These are phyloP conservation scores for Eutypa lata DNA, from an alignment of 2,329 filamentous ascomycete species.

Conservation along the genomic window DNA sequence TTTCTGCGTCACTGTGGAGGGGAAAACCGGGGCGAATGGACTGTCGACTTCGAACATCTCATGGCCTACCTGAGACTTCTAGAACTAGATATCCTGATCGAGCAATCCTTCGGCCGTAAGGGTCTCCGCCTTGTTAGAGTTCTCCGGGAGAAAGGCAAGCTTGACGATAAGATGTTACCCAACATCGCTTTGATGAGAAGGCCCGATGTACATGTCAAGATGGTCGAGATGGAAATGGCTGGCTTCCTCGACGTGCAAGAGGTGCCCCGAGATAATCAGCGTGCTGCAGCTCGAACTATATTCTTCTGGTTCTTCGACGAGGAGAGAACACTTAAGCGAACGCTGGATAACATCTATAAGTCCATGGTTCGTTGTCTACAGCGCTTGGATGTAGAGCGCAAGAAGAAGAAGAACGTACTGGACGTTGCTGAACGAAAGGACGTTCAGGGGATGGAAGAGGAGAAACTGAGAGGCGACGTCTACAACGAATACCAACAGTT, in stretches of 20 bases:
- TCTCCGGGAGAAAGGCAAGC: conserved; percentile 79
- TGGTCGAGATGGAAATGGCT: conserved; percentile 80
- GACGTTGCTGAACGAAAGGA: conserved; percentile 82
- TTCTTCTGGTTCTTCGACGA: conserved; percentile 92
- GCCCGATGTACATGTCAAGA: conserved; percentile 77
- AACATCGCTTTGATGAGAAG: conserved; percentile 80
- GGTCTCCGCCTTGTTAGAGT: conserved; percentile 84
- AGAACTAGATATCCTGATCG: conserved; percentile 80
- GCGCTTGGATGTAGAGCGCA: conserved; percentile 72
- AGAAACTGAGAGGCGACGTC: conserved; percentile 73
- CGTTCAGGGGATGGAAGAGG: conserved; percentile 78
- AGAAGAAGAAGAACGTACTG: conserved; percentile 68
- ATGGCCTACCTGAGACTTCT: conserved; percentile 67
- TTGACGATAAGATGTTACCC: conserved; percentile 90
- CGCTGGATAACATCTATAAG: conserved; percentile 84
- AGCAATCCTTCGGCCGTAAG: conserved; percentile 70
- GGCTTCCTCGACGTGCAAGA: conserved; percentile 92
- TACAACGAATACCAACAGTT: conserved; percentile 59
- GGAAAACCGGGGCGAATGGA: conserved; percentile 70
- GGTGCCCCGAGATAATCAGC: conserved; percentile 81
- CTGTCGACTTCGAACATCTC: conserved; percentile 75
- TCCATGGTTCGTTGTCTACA: conserved; percentile 83
- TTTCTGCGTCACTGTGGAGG: conserved; percentile 68
- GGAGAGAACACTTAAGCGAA: conserved; percentile 64
- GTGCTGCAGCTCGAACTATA: conserved; percentile 77